phyloP scores from a whole-genome alignment of 192 early-diverging fungal genomes.

The Gonapodya sp. region DNA sequence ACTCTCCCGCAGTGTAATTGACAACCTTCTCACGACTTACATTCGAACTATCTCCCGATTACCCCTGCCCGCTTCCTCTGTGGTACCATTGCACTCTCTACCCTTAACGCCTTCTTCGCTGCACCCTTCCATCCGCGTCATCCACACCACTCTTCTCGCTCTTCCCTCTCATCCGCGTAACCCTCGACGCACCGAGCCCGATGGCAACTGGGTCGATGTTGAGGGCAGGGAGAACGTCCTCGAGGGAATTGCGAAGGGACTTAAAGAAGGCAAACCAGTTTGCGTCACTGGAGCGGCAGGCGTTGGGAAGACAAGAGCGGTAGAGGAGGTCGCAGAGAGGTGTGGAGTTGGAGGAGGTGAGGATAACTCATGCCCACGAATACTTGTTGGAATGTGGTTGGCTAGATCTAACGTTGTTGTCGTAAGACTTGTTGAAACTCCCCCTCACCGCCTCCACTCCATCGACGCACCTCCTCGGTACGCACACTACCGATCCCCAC shows the following conservation, averaged over 20 bases:
- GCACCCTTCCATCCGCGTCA: background rate
- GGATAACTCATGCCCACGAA: no score
- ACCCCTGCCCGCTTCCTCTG: background rate
- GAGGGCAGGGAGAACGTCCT: background rate
- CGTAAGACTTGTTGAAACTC: conserved; percentile 70
- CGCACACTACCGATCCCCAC: conserved; percentile 81
- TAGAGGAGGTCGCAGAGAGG: background rate
- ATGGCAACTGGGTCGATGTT: background rate
- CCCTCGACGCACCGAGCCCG: background rate
- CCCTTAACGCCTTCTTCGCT: background rate
- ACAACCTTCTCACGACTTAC: background rate
- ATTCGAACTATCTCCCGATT: background rate
- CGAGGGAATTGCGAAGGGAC: background rate
- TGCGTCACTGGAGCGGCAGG: background rate
- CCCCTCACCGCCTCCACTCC: conserved; percentile 96
- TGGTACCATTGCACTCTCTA: background rate
- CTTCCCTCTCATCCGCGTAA: background rate
- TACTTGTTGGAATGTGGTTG: no score
- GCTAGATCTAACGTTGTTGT: no score
- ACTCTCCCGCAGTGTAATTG: background rate
- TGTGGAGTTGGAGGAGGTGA: background rate
- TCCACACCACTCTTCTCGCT: background rate
- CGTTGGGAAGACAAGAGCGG: background rate
- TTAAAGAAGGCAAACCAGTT: background rate
- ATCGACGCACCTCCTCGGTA: conserved; percentile 87